Conservation (phyloP, 306 rosid genomes). For the Malus sieversii region DNA sequence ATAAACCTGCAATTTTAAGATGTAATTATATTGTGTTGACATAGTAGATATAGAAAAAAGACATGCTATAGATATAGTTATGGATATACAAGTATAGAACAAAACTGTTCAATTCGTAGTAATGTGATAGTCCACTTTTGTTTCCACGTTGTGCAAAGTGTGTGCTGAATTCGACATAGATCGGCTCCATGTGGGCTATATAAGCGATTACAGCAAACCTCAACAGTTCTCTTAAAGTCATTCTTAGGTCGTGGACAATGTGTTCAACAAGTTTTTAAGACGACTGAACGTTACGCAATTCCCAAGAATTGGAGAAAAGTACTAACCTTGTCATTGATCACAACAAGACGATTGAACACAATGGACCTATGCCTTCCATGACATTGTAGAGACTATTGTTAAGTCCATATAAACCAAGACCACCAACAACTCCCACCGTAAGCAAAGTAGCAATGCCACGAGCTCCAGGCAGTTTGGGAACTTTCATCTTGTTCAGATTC, state of each 20-base stretch:
- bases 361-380: constrained; percentile 82
- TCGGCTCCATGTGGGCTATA: not conserved
- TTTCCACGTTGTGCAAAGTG: not conserved
- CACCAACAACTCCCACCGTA: constrained; percentile 48
- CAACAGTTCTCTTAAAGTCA: not conserved
- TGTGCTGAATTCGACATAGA: not conserved
- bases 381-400: constrained; percentile 78
- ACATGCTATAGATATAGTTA: not conserved
- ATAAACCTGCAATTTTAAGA: constrained; percentile 57
- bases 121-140: not conserved
- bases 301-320: not conserved
- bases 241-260: not conserved
- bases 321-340: constrained; percentile 72
- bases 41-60: not conserved
- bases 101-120: not conserved
- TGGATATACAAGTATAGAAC: not conserved
- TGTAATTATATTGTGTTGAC: not conserved
- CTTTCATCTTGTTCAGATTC: no score
- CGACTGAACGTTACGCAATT: not conserved
- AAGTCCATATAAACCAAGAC: constrained; percentile 57
- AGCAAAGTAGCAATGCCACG: constrained; percentile 48
- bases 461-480: constrained; percentile 35
- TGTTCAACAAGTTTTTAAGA: not conserved
- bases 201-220: not conserved
- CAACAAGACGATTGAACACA: constrained; percentile 67